Conservation (phyloP, 768 basidiomycete species). For the Atractiella rhizophila region DNA sequence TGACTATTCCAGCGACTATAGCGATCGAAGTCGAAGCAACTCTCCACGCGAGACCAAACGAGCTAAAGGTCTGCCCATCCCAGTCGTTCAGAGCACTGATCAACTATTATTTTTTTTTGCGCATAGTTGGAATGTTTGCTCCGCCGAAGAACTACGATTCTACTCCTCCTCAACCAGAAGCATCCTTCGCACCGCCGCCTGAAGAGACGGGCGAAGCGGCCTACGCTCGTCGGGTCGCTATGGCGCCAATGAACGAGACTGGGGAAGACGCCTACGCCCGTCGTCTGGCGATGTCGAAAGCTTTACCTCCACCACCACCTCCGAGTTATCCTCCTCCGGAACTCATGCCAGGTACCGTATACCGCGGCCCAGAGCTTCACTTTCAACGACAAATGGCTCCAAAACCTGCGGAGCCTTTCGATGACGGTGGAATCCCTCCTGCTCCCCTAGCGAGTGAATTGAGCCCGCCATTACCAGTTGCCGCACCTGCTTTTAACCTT, state of each 20-base stretch:
- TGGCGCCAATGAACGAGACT: not conserved
- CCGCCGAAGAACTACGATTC: constrained; percentile 6
- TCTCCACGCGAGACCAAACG: constrained; percentile 2
- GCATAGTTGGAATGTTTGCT: constrained; percentile 6
- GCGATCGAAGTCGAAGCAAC: constrained; percentile 2
- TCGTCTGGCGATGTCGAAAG: constrained; percentile 4
- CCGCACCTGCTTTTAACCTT: not conserved
- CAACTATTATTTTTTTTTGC: not conserved
- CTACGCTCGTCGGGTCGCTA: constrained; percentile 7
- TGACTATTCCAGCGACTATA: not conserved
- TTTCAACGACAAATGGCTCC: not conserved
- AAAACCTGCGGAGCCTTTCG: no score
- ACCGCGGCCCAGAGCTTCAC: not conserved
- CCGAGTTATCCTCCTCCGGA: not conserved
- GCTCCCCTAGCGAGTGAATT: no score
- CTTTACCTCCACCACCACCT: not conserved
- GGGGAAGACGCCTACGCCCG: constrained; percentile 2
- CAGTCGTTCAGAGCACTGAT: not conserved
- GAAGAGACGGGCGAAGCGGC: constrained; percentile 1
- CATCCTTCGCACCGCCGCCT: not conserved
- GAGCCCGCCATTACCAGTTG: no score
- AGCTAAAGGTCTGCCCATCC: not conserved
- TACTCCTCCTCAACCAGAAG: not conserved
- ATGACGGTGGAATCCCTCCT: no score
- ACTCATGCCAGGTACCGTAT: not conserved